Conservation (phyloP, 108 stramenopile species). For the Phaeodactylum tricornutum region DNA sequence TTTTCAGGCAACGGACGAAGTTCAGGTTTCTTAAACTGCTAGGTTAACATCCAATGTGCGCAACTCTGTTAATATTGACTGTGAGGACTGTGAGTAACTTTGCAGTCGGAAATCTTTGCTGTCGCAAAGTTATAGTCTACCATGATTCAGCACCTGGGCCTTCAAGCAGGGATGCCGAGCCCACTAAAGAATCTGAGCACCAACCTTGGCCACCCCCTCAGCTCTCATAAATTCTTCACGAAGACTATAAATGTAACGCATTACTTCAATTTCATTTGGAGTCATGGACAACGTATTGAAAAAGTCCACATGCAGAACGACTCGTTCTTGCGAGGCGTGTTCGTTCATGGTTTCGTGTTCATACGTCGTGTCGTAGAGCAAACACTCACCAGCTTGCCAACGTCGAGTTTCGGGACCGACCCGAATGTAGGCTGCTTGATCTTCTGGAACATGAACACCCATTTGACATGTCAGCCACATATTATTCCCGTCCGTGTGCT, state of each 20-base stretch:
- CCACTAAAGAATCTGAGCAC: constrained; percentile 69
- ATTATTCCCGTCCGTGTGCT: constrained; percentile 81
- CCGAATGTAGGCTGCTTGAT: constrained; percentile 43
- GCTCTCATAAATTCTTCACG: constrained; percentile 83
- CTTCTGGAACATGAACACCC: constrained; percentile 43
- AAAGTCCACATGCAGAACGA: constrained; percentile 83
- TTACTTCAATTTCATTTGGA: constrained; percentile 59
- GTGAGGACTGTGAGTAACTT: too few relatives aligned
- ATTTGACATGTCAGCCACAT: constrained; percentile 88
- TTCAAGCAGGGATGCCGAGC: too few relatives aligned
- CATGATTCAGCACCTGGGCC: too few relatives aligned
- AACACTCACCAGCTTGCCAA: constrained; percentile 59
- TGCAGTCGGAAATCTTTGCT: too few relatives aligned
- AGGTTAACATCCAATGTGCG: too few relatives aligned
- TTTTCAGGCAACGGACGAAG: too few relatives aligned
- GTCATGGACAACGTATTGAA: constrained; percentile 78
- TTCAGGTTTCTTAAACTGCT: too few relatives aligned
- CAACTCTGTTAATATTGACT: too few relatives aligned
- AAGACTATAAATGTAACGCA: constrained; percentile 79
- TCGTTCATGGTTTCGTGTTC: constrained; percentile 79
- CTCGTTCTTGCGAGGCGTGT: constrained; percentile 55
- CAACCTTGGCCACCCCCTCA: constrained; percentile 76
- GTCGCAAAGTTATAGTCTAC: too few relatives aligned
- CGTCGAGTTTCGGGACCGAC: constrained; percentile 62
- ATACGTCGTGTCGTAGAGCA: constrained; percentile 82